Base-by-base conservation (phyloP, 257 asterid species). In the Nicotiana undulata region DNA sequence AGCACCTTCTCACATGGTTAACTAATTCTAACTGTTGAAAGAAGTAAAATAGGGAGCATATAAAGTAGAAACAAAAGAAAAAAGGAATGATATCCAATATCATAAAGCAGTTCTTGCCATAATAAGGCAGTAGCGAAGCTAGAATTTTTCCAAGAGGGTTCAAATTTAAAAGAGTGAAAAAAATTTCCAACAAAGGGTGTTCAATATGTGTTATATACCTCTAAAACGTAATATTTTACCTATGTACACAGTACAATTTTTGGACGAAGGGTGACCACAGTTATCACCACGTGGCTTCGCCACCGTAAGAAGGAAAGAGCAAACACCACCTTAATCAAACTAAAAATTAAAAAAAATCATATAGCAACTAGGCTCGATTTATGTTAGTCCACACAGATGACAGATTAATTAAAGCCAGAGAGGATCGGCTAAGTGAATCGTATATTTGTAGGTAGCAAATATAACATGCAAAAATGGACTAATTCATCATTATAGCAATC, bases 231-330 rank as follows among this genome's bases (percentile, higher is more conserved):
- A n/a, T n/a, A n/a, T n/a, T n/a, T n/a, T n/a, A n/a, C n/a, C n/a
- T n/a, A n/a, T n/a, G n/a, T n/a, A n/a, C n/a, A n/a, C n/a, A n/a
- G n/a, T n/a, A n/a, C n/a, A n/a, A n/a, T n/a, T n/a, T n/a, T n/a
- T n/a, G n/a, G n/a, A n/a, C n/a, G n/a, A n/a, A n/a, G n/a, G n/a
- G n/a, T n/a, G n/a, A n/a, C n/a, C n/a, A n/a, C n/a, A n/a, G n/a
- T n/a, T n/a, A n/a, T n/a, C n/a, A n/a, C n/a, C n/a, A n/a, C n/a
- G n/a, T n/a, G n/a, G n/a, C n/a, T n/a, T n/a, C n/a, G n/a, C n/a
- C n/a, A n/a, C n/a, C n/a, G n/a, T n/a, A n/a, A 77, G 72, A 17
- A 12, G 32, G 53, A 75, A 13, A 46, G 74, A 83, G 77, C 78
- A 58, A 72, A 58, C 67, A 55, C 70, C 58, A 77, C 51, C 32